phyloP scores from a whole-genome alignment of 164 flowering plant species.

The Kalanchoe fedtschenkoi region DNA sequence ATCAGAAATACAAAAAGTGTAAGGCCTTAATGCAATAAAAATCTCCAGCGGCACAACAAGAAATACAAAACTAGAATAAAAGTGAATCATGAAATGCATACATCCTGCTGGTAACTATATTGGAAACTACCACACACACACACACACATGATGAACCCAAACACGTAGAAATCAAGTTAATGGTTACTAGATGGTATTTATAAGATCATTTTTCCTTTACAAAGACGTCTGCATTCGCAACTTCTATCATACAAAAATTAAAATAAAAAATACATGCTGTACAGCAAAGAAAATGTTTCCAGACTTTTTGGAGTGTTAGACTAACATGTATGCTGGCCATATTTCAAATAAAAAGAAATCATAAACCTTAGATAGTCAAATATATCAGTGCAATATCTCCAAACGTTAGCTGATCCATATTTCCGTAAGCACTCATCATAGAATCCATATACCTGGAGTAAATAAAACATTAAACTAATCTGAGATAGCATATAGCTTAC shows the following conservation, averaged over 20 bases:
- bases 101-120: too few species aligned
- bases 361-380: constrained; percentile 93
- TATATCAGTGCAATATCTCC: constrained; percentile 99
- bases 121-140: too few species aligned
- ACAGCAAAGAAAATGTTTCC: too few species aligned
- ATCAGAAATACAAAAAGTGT: not conserved
- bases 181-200: not conserved
- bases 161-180: not conserved
- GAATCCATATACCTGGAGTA: constrained; percentile 89
- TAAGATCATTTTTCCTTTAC: not conserved
- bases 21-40: not conserved
- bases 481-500: not conserved
- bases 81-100: too few species aligned
- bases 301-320: too few species aligned
- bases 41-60: too few species aligned
- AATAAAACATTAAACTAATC: constrained; percentile 6
- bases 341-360: not conserved
- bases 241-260: not conserved
- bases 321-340: not conserved
- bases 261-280: not conserved
- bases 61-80: too few species aligned
- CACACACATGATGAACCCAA: too few species aligned
- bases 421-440: constrained; percentile 96
- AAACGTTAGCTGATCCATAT: constrained; percentile 98
- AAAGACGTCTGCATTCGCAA: not conserved